These are phyloP conservation scores for Parafenestella ontariensis DNA, from an alignment of 2,329 filamentous ascomycete species.

Conservation along the genomic window DNA sequence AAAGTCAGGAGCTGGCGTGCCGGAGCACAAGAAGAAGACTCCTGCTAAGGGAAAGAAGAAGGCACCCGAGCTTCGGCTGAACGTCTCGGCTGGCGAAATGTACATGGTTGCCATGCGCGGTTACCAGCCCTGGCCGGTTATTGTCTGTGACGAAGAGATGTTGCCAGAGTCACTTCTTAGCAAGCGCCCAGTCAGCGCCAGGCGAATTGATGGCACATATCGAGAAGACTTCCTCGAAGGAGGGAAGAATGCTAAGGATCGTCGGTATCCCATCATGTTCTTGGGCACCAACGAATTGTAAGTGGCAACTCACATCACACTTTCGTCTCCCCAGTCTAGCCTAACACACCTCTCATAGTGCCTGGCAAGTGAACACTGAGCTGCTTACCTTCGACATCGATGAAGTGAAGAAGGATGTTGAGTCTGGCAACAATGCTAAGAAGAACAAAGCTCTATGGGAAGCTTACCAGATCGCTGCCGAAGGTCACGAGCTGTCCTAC, in stretches of 20 bases:
- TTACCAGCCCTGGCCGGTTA: conserved; percentile 91
- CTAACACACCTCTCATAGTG: conserved; percentile 60
- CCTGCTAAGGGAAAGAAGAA: conserved; percentile 82
- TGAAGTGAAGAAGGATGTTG: conserved; percentile 74
- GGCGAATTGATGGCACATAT: conserved; percentile 82
- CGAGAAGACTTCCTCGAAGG: conserved; percentile 86
- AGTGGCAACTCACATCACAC: conserved; percentile 54
- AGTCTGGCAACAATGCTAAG: conserved; percentile 80
- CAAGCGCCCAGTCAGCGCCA: conserved; percentile 82
- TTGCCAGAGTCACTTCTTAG: conserved; percentile 79
- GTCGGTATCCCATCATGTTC: conserved; percentile 95
- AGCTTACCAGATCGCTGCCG: conserved; percentile 80
- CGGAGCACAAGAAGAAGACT: conserved; percentile 76
- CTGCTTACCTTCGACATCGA: conserved; percentile 78
- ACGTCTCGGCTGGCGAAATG: conserved; percentile 89
- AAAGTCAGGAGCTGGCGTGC: conserved; percentile 72
- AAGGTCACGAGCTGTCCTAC: conserved; percentile 77
- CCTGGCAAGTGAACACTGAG: conserved; percentile 88
- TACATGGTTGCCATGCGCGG: conserved; percentile 95
- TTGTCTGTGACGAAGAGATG: conserved; percentile 95
- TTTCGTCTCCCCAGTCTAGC: not conserved
- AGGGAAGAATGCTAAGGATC: conserved; percentile 82
- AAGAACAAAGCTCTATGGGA: conserved; percentile 78
- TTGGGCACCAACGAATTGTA: conserved; percentile 96
- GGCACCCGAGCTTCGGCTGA: conserved; percentile 68